Conservation (phyloP, 2,329 filamentous ascomycete species). For the Colletotrichum destructivum region DNA sequence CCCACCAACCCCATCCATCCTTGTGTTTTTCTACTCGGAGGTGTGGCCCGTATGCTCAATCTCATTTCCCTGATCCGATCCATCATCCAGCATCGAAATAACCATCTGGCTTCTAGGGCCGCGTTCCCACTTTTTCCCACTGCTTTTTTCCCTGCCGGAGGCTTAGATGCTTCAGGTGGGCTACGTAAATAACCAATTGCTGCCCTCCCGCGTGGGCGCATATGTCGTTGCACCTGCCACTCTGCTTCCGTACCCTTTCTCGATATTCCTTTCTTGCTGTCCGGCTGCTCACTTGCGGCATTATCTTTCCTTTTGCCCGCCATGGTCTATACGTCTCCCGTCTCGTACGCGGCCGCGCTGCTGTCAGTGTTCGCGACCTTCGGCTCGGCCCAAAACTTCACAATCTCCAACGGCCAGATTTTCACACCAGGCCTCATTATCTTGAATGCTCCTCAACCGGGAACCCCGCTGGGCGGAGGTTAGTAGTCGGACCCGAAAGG, state of each 20-base stretch:
- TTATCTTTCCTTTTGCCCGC: background rate
- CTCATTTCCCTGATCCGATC: constrained; percentile 37
- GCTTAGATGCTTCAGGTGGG: constrained; percentile 39
- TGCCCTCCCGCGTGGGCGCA: constrained; percentile 13
- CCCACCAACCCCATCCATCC: constrained; percentile 8
- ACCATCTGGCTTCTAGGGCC: constrained; percentile 23
- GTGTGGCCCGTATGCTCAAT: constrained; percentile 26
- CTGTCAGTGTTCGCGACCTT: constrained; percentile 49
- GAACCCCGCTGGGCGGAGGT: constrained; percentile 76
- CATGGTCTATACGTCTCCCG: constrained; percentile 31
- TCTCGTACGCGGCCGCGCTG: constrained; percentile 41
- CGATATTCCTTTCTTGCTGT: constrained; percentile 9
- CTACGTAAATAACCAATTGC: constrained; percentile 20
- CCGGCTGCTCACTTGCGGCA: constrained; percentile 17
- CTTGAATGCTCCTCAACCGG: constrained; percentile 76
- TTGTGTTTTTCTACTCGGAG: background rate
- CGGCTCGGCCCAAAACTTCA: constrained; percentile 62
- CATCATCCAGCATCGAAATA: constrained; percentile 23
- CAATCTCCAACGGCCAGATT: constrained; percentile 75
- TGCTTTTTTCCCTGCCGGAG: constrained; percentile 17
- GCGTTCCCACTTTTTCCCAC: constrained; percentile 37
- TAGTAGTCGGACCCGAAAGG: constrained; percentile 48
- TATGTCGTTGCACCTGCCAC: constrained; percentile 15
- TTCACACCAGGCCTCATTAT: constrained; percentile 79
- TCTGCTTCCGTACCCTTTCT: background rate